A percentile compares a stretch with the other conserved stretches of the same genome.
Conservation (phyloP, 192 early-diverging fungal species). For the Entrophospora sp. region DNA sequence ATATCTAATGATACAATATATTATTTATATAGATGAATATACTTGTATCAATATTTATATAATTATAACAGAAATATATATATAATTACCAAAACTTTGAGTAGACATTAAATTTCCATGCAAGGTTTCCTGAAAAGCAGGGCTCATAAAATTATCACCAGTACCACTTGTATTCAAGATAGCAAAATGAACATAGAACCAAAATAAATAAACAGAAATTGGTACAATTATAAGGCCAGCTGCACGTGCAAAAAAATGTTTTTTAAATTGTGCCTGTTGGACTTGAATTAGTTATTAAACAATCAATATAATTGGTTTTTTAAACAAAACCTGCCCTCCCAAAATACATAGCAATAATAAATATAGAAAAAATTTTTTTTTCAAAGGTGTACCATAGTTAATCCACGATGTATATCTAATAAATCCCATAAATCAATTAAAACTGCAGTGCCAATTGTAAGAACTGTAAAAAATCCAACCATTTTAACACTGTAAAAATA, state of each 20-base stretch:
- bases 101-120: constrained; percentile 64
- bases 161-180: constrained; percentile 73
- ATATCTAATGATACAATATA: constrained; percentile 46
- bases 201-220: constrained; percentile 64
- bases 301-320: neutral
- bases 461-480: constrained; percentile 87
- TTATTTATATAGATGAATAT: no score
- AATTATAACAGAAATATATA: no score
- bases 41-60: no score
- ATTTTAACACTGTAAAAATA: constrained; percentile 68
- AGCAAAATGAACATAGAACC: constrained; percentile 91
- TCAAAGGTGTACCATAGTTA: constrained; percentile 47
- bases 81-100: constrained; percentile 25
- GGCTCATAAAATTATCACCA: constrained; percentile 89
- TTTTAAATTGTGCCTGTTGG: constrained; percentile 47
- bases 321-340: neutral
- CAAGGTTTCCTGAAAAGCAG: constrained; percentile 79
- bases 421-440: constrained; percentile 88
- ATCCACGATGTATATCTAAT: constrained; percentile 72
- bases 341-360: neutral
- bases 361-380: no score
- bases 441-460: constrained; percentile 73
- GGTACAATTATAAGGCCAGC: constrained; percentile 80
- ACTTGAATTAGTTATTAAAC: neutral
- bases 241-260: constrained; percentile 81